Percentiles rank a stretch among this genome's conserved stretches.
These are phyloP conservation scores for Naganishia cerealis DNA, from an alignment of 1,284 basidiomycete species.

Conservation along the genomic window DNA sequence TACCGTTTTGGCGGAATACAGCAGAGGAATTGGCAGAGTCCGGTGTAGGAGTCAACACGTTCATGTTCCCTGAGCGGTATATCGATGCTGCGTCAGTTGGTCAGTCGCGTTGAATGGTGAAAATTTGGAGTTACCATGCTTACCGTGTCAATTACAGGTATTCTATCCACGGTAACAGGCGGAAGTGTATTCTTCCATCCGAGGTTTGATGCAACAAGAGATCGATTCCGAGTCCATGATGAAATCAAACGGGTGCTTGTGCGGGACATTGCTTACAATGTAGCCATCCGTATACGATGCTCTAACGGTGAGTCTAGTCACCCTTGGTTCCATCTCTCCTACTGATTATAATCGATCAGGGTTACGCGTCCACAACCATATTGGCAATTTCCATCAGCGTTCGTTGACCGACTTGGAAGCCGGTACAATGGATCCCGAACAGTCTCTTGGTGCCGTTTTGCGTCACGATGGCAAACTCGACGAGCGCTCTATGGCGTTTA, in stretches of 20 bases:
- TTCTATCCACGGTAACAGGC: constrained; percentile 75
- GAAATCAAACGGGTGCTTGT: constrained; percentile 72
- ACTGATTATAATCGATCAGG: constrained; percentile 55
- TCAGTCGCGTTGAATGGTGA: constrained; percentile 44
- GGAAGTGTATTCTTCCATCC: constrained; percentile 93
- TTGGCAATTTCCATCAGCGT: constrained; percentile 79
- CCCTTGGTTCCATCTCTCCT: not conserved
- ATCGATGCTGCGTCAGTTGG: constrained; percentile 88
- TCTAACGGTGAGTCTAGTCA: constrained; percentile 66
- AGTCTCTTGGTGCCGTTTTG: constrained; percentile 69
- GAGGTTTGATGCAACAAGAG: constrained; percentile 72
- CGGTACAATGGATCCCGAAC: constrained; percentile 77
- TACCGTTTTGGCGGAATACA: constrained; percentile 73
- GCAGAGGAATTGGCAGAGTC: constrained; percentile 85
- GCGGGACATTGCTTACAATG: constrained; percentile 77
- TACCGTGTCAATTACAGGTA: constrained; percentile 55
- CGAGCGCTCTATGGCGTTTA: constrained; percentile 72
- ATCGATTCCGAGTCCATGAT: constrained; percentile 66
- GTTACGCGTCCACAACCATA: constrained; percentile 68
- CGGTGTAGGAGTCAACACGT: constrained; percentile 87
- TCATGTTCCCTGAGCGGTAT: constrained; percentile 77
- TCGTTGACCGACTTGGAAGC: constrained; percentile 75
- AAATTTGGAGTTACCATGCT: not conserved
- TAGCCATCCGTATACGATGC: constrained; percentile 77
- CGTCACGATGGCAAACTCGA: constrained; percentile 67